Percentiles rank a stretch among this genome's conserved stretches.
Conservation (phyloP, 1,284 basidiomycete genomes). For the Trametes versicolor region DNA sequence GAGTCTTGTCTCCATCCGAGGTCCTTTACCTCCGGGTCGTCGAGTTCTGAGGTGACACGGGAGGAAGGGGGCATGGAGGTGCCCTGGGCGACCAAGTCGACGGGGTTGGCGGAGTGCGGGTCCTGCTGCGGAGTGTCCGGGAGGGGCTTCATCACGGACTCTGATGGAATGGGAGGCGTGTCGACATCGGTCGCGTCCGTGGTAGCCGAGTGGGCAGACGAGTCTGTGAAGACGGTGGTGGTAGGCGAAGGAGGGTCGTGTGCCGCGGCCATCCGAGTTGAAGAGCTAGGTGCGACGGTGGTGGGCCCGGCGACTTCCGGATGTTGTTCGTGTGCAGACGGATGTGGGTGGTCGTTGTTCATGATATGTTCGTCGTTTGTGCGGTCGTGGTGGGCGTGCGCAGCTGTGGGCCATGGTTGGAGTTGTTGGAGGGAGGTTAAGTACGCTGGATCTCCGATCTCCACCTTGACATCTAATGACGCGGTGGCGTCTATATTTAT, state of each 20-base stretch:
- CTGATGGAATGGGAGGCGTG: constrained; percentile 18
- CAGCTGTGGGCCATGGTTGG: background rate
- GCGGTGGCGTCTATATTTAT: constrained; percentile 4
- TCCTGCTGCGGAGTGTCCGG: constrained; percentile 12
- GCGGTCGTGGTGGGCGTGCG: background rate
- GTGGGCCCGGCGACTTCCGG: background rate
- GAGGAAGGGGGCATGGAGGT: constrained; percentile 16
- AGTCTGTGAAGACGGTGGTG: constrained; percentile 16
- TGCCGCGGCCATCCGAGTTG: constrained; percentile 2
- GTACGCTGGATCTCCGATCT: constrained; percentile 11
- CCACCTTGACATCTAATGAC: constrained; percentile 16
- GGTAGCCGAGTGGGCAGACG: background rate
- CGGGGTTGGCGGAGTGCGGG: constrained; percentile 8
- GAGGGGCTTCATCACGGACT: constrained; percentile 24
- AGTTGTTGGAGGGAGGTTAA: background rate
- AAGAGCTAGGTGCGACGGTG: background rate
- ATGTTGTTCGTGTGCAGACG: background rate
- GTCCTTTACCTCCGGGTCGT: constrained; percentile 43
- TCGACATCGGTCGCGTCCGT: background rate
- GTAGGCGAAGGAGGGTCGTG: constrained; percentile 17
- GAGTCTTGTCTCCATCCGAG: constrained; percentile 41
- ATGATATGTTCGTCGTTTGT: constrained; percentile 5
- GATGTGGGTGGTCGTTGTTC: background rate
- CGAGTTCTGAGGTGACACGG: constrained; percentile 32
- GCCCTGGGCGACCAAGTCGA: constrained; percentile 17